Conservation (phyloP, 108 stramenopile genomes). For the Nitzschia inconspicua region DNA sequence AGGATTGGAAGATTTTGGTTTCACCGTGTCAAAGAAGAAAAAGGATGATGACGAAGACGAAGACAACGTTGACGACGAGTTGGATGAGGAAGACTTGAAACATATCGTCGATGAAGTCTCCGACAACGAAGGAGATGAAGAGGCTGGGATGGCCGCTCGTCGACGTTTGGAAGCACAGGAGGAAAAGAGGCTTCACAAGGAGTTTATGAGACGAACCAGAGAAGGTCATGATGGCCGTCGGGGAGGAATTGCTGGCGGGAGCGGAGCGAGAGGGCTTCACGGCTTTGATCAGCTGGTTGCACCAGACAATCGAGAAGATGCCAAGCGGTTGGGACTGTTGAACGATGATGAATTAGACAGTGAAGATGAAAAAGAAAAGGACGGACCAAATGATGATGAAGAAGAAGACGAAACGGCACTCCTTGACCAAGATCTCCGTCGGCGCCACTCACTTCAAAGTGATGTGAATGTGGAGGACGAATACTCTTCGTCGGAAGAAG, state of each 20-base stretch:
- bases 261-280: constrained; percentile 71
- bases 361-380: constrained; percentile 54
- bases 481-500: constrained; percentile 71
- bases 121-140: constrained; percentile 88
- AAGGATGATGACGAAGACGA: constrained; percentile 77
- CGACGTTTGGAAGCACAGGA: constrained; percentile 52
- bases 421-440: constrained; percentile 80
- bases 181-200: constrained; percentile 87
- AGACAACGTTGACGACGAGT: constrained; percentile 41
- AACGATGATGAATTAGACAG: constrained; percentile 88
- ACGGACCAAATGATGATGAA: constrained; percentile 40
- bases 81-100: constrained; percentile 77
- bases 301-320: constrained; percentile 84
- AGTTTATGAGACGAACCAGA: constrained; percentile 82
- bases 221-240: constrained; percentile 88
- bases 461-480: constrained; percentile 65
- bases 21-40: constrained; percentile 64
- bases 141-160: constrained; percentile 66
- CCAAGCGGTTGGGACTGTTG: constrained; percentile 75
- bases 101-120: constrained; percentile 88
- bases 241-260: constrained; percentile 73
- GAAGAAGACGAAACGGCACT: constrained; percentile 78
- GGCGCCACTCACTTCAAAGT: constrained; percentile 68
- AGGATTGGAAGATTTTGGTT: constrained; percentile 89
- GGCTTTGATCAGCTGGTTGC: constrained; percentile 85